Base-by-base conservation (phyloP, 1,284 basidiomycete species). In the Puccinia hordei region DNA sequence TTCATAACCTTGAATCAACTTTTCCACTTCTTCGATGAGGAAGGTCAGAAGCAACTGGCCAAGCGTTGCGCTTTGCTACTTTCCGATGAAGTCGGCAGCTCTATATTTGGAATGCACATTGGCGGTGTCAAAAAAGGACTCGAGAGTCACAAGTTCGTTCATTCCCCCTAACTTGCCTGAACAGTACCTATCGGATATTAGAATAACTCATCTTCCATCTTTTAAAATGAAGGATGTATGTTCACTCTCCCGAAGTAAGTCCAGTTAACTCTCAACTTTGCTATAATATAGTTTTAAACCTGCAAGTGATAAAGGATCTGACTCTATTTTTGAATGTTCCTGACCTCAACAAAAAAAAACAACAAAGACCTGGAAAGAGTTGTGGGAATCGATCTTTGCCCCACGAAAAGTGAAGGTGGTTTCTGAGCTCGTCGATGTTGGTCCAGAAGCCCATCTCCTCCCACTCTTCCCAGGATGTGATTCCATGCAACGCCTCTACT, bases 61-160 rank as follows among this genome's bases (percentile, higher is more conserved):
- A 33, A 74, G 35, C 27, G 44, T 19, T 61, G 53, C 24, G 72
- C 35, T 10, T 38, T 74, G 19, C 22, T 74, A n/a, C 55, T 74
- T 3, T 74, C 72, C n/a, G 55, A 74, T 41, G n/a, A 61, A 30
- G 51, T 53, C 0, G 72, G 72, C 4, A 59, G 53, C 22, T 1
- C 72, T 10, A 74, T 74, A 3, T 59, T 74, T 74, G 72, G 72
- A 3, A 74, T 53, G 30, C 72, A 74, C n/a, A 13, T 51, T n/a
- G 69, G 69, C 3, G 69, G 44, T 38, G 22, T 27, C 33, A 55
- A 8, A 17, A 51, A 55, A 33, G 69, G 69, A 24, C 35, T 57
- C 22, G 8, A 73, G n/a, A 49, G 46, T 15, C 30, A 8, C 2
- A 49, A 49, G 71, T 73, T 22, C 2, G 71, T 57, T 38, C 2